Conservation (phyloP, 495 filamentous ascomycete genomes). For the Thozetella sp. region DNA sequence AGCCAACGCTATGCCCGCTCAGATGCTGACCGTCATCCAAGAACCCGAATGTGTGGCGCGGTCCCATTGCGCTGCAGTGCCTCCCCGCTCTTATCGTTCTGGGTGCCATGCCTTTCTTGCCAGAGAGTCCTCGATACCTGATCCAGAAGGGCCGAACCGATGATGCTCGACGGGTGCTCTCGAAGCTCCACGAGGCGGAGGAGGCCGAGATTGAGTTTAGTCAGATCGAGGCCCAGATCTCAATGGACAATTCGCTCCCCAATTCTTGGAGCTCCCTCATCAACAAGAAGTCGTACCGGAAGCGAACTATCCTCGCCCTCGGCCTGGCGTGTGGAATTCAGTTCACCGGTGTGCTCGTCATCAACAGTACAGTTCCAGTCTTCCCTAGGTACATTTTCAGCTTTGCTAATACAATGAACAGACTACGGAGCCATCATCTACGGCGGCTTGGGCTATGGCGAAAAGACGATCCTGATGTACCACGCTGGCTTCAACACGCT, state of each 20-base stretch:
- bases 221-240: neutral
- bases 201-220: neutral
- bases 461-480: neutral
- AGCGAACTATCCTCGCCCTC: neutral
- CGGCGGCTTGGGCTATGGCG: neutral
- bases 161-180: neutral
- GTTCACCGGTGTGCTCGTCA: neutral
- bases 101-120: neutral
- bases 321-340: neutral
- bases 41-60: neutral
- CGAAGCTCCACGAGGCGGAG: neutral
- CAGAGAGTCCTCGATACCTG: neutral
- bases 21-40: neutral
- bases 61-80: neutral
- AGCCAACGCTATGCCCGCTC: too few species aligned
- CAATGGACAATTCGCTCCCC: neutral
- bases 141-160: neutral
- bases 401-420: neutral
- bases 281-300: neutral
- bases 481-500: neutral
- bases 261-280: neutral
- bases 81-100: neutral
- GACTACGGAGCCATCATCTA: neutral
- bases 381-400: neutral
- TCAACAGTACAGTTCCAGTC: neutral